Evolutionary conservation across 352 stramenopile species (phyloP).

Genomic region (Globisporangium spinosum): DNA sequence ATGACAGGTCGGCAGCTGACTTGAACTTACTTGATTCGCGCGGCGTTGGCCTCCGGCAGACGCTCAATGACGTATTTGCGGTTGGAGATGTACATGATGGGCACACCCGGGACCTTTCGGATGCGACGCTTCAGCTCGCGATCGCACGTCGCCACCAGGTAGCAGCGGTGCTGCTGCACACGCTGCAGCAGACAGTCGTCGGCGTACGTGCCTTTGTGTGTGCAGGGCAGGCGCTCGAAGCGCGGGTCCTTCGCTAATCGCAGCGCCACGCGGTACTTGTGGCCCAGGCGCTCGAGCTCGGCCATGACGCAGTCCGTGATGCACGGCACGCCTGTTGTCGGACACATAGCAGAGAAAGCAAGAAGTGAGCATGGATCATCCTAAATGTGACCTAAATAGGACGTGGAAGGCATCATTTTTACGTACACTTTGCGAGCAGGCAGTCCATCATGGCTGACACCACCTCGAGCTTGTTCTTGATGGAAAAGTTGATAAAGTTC

Average conservation of each 20-base stretch:
- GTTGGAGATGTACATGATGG: conserved; percentile 99
- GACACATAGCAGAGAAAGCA: neutral
- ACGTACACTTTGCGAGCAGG: conserved; percentile 97
- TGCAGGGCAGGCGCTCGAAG: conserved; percentile 97
- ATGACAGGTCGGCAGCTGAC: neutral
- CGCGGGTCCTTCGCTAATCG: conserved; percentile 96
- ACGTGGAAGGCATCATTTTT: neutral
- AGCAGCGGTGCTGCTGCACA: conserved; percentile 95
- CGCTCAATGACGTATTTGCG: conserved; percentile 99
- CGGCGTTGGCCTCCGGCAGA: conserved; percentile 95
- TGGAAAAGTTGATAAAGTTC: conserved; percentile 99
- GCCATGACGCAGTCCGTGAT: conserved; percentile 99
- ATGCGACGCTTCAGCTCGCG: conserved; percentile 98
- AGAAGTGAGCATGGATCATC: neutral
- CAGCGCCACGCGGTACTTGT: conserved; percentile 93
- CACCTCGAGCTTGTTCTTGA: conserved; percentile 99
- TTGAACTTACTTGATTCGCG: conserved; percentile 76
- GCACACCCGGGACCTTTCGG: conserved; percentile 98
- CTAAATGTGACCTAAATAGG: neutral
- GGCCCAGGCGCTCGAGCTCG: conserved; percentile 98
- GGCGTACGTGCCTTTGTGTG: conserved; percentile 99
- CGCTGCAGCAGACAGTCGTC: conserved; percentile 97
- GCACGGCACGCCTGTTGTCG: conserved; percentile 82
- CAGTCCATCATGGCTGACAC: conserved; percentile 99
- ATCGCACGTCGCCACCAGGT: conserved; percentile 99